Evolutionary conservation across 2,329 filamentous ascomycete genomes (phyloP), one percentile per base, ranked within the genome.

Genomic region (Juglanconis juglandina): DNA sequence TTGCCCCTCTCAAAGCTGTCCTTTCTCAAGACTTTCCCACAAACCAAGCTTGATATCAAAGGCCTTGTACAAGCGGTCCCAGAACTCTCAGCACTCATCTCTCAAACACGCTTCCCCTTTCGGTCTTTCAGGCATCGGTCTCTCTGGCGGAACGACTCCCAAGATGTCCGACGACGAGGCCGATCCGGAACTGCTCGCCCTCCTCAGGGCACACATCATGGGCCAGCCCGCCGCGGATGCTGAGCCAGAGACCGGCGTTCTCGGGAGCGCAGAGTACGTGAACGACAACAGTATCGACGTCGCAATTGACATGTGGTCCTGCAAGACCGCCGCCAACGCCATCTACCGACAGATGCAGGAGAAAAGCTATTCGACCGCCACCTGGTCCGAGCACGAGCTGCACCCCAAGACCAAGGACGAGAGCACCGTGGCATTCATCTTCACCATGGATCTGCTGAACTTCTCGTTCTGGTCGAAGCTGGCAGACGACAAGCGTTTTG

Each of bases 391-490:
- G 68, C 92, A 98, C 73, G 90, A 95, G 71, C 79, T 99, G 44
- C 95, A 99, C 69, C 95, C 95, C 1, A 90, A 93, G 72, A 69
- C 84, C 47, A 92, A 92, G 70, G 88, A 96, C 70, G 90, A 91
- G 69, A 82, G 76, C 54, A 93, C 92, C 0, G 86, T 96, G 30
- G 88, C 91, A 64, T 98, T 99, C 72, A 94, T 99, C 68, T 98
- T 99, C 72, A 92, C 91, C 24, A 96, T 99, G 92, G 95, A 99
- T 72, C 75, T 99, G 34, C 78, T 99, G 54, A 99, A 99, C 72
- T 99, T 98, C 71, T 96, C 89, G 30, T 99, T 99, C 73, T 99
- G 95, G 95, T 96, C 91, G 13, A 88, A 91, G 56, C 71, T 76
- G 49, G 74, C 79, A 0, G 87, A 90, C 10, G 81, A 86, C 5